Base-by-base conservation (phyloP, 2,329 filamentous ascomycete genomes). In the Fusarium odoratissimum region DNA sequence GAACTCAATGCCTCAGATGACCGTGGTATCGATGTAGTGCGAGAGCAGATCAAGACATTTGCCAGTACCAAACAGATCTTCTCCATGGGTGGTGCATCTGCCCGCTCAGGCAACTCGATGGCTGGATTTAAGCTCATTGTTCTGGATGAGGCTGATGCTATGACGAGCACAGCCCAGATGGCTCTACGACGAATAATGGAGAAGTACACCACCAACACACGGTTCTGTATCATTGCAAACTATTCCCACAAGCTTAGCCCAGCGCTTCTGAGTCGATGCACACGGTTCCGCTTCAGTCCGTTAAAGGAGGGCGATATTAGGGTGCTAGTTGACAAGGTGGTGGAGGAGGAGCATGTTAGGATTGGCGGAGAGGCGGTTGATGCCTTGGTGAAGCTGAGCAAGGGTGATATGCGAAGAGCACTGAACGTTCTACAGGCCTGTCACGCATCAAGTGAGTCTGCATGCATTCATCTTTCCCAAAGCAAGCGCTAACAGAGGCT, bases 121-220 rank as follows among this genome's bases (percentile, higher is more conserved):
- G 94, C 93, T 0, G 89, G 89, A 7, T 99, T 93, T 86, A 99
- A 99, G 85, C 90, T 99, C 75, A 98, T 99, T 80, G 94, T 99
- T 61, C 90, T 99, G 8, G 96, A 99, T 82, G 96, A 99, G 85
- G 96, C 96, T n/a, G 96, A 99, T 81, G 96, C 96, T 60, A 99
- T 99, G 96, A 99, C 96, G n/a, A 93, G 94, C 60, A 97, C 95
- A 1, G 96, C 96, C 10, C 96, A 99, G 83, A 99, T 99, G 95
- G 96, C 96, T 0, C 86, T 99, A 61, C 90, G 96, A 70, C 88
- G 96, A 52, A 98, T 99, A 79, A 99, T 99, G 96, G 96, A 99
- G 81, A 97, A 97, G 84, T 99, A 99, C 85, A 99, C 96, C 1
- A 93, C 93, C 67, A 99, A 99, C 84, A 98, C 96, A 5, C 89